Evolutionary conservation across 1,284 basidiomycete genomes (phyloP).

Genomic region (Malassezia japonica): DNA sequence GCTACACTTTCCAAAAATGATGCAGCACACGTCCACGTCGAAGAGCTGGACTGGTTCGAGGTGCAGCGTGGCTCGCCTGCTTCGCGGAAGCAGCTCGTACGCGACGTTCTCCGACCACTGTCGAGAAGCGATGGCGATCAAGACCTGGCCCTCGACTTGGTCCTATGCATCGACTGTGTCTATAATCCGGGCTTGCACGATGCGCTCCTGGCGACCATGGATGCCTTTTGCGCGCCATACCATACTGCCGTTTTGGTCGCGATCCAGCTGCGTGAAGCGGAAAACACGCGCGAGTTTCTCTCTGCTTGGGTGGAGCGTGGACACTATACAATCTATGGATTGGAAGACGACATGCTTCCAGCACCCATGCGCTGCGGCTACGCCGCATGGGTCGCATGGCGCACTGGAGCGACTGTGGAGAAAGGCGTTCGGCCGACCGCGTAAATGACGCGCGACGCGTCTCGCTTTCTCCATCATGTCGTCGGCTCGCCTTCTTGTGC

Average conservation of each 20-base stretch:
- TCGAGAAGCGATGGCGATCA: too few relatives aligned
- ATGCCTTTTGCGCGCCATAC: slow-evolving; percentile 20
- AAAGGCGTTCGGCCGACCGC: slow-evolving; percentile 1
- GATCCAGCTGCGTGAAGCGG: slow-evolving; percentile 32
- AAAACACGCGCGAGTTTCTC: slow-evolving; percentile 26
- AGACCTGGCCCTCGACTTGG: slow-evolving; percentile 24
- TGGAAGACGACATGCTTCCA: slow-evolving; percentile 15
- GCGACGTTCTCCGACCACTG: too few relatives aligned
- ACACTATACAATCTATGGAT: slow-evolving; percentile 18
- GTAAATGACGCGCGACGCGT: not conserved
- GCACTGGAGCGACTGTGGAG: not conserved
- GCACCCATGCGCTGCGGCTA: slow-evolving; percentile 3
- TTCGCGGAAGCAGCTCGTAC: too few relatives aligned
- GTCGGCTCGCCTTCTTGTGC: slow-evolving; percentile 60
- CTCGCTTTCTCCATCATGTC: slow-evolving; percentile 2
- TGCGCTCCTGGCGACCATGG: slow-evolving; percentile 30
- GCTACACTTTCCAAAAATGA: not conserved
- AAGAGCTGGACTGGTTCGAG: not conserved
- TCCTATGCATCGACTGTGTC: slow-evolving; percentile 37
- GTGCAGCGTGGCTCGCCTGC: too few relatives aligned
- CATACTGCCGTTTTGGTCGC: slow-evolving; percentile 28
- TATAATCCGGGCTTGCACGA: slow-evolving; percentile 38
- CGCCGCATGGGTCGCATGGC: slow-evolving; percentile 7
- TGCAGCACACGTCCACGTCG: not conserved
- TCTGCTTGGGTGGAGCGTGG: slow-evolving; percentile 19